phyloP scores from a whole-genome alignment of 441 rosid species.

The Eruca vesicaria region DNA sequence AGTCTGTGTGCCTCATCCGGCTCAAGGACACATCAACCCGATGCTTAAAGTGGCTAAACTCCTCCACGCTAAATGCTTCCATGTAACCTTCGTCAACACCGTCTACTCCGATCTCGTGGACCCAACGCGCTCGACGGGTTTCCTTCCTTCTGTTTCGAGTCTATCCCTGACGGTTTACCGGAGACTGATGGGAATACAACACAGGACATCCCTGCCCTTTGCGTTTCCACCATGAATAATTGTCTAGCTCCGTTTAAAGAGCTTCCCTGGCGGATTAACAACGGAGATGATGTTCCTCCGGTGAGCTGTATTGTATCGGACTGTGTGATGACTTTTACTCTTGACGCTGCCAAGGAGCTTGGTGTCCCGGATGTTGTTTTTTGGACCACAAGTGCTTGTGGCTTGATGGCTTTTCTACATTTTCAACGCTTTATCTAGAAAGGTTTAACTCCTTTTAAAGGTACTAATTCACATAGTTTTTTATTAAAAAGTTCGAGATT shows the following conservation, averaged over 20 bases:
- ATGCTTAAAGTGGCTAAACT: conserved; percentile 26
- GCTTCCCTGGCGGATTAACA: conserved; percentile 3
- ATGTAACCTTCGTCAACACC: conserved; percentile 24
- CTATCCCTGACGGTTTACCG: conserved; percentile 25
- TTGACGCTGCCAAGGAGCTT: conserved; percentile 33
- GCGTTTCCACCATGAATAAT: background rate
- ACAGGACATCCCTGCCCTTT: conserved; percentile 14
- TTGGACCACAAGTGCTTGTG: conserved; percentile 35
- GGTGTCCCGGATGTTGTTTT: conserved; percentile 31
- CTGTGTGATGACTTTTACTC: conserved; percentile 31
- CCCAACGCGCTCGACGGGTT: conserved; percentile 8
- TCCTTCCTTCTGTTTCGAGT: conserved; percentile 20
- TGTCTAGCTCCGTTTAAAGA: conserved; percentile 22
- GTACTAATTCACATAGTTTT: background rate
- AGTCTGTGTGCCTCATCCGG: conserved; percentile 21
- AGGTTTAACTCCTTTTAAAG: conserved; percentile 28
- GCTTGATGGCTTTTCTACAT: conserved; percentile 15
- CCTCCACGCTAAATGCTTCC: conserved; percentile 25
- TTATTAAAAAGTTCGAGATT: too few relatives aligned
- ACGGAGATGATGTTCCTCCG: conserved; percentile 6
- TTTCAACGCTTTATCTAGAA: conserved; percentile 6
- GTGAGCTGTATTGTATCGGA: conserved; percentile 34
- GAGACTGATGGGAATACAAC: conserved; percentile 2
- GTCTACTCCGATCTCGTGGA: conserved; percentile 24
- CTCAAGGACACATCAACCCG: conserved; percentile 27